Percentiles rank a stretch among this genome's conserved stretches.
Conservation (phyloP, 2,329 filamentous ascomycete species). For the Apiospora phragmitis region DNA sequence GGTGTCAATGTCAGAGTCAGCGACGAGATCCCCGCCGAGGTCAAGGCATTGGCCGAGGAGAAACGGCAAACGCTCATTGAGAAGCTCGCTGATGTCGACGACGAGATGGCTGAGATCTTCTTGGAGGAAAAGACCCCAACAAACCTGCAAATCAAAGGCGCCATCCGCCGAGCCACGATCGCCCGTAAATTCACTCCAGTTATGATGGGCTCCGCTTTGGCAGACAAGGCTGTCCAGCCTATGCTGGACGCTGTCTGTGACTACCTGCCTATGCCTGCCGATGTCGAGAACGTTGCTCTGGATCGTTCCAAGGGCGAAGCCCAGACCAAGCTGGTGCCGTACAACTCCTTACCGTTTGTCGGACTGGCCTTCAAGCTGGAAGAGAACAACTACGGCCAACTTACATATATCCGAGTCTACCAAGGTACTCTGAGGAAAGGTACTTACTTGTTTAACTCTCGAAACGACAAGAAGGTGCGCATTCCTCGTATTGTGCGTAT, state of each 20-base stretch:
- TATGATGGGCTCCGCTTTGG: conserved; percentile 93
- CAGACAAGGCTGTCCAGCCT: conserved; percentile 91
- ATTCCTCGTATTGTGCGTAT: conserved; percentile 97
- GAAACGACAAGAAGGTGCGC: conserved; percentile 93
- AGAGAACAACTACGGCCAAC: conserved; percentile 96
- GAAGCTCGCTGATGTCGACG: conserved; percentile 94
- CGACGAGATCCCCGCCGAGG: conserved; percentile 80
- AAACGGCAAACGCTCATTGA: conserved; percentile 86
- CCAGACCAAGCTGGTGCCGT: conserved; percentile 83
- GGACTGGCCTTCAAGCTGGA: conserved; percentile 98
- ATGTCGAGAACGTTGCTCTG: conserved; percentile 87
- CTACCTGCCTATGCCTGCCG: conserved; percentile 87
- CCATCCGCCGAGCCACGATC: conserved; percentile 90
- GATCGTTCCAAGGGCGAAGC: conserved; percentile 79
- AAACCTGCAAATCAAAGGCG: conserved; percentile 81
- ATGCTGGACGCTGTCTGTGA: conserved; percentile 97
- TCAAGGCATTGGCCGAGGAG: conserved; percentile 75
- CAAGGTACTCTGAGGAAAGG: conserved; percentile 90
- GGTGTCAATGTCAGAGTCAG: conserved; percentile 76
- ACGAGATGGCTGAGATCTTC: conserved; percentile 95
- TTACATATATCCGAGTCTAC: conserved; percentile 98
- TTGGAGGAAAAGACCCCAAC: conserved; percentile 83
- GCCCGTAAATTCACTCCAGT: conserved; percentile 88
- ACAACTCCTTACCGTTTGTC: conserved; percentile 91
- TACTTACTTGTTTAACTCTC: conserved; percentile 87